These are phyloP conservation scores for Avena atlantica DNA, from an alignment of 176 grass and related monocot species.

Conservation along the genomic window DNA sequence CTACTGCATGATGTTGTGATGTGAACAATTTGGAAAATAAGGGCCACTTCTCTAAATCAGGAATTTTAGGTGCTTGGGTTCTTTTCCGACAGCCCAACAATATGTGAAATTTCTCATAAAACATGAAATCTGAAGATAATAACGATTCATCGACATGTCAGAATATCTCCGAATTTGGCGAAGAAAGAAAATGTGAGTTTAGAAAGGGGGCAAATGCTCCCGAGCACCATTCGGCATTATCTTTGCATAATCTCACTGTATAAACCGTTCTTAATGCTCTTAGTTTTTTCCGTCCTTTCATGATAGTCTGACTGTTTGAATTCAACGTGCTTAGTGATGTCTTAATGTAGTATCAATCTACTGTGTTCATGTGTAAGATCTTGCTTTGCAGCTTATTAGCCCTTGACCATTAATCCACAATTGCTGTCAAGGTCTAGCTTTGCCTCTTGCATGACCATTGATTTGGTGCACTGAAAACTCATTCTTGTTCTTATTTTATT, in stretches of 20 bases:
- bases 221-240: not conserved
- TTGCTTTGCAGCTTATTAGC: constrained; percentile 9
- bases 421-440: not conserved
- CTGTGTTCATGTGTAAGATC: not conserved
- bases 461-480: not conserved
- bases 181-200: not conserved
- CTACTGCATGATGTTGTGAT: no score
- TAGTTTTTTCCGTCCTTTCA: not conserved
- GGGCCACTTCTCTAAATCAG: not conserved
- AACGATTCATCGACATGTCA: not conserved
- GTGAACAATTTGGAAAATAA: no score
- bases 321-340: constrained; percentile 3
- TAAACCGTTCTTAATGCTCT: not conserved
- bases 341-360: not conserved
- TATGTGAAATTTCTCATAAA: not conserved
- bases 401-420: not conserved
- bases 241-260: not conserved
- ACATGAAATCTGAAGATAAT: constrained; percentile 8
- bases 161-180: not conserved
- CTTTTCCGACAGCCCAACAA: not conserved
- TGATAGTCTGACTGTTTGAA: not conserved
- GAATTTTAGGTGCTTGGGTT: not conserved
- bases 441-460: not conserved
- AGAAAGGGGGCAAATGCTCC: not conserved
- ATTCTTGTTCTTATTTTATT: constrained; percentile 7